Base-by-base conservation (phyloP, 2,329 filamentous ascomycete species). In the Capronia epimyces region DNA sequence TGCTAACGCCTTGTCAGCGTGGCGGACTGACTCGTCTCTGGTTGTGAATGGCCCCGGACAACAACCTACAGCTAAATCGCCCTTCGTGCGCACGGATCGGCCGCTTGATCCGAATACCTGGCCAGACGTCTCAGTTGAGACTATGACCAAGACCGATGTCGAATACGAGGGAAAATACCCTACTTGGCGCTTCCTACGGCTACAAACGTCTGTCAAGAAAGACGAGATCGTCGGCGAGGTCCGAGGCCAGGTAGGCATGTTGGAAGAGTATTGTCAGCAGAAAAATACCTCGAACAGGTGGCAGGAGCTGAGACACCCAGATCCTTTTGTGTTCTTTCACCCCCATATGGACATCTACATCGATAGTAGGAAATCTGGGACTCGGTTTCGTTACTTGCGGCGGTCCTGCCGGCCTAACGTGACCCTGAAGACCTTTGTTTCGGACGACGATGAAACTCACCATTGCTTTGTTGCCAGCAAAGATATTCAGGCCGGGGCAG, bases 331-430 rank as follows among this genome's bases (percentile, higher is more conserved):
- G 20, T 88, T 90, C 65, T 91, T 97, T 68, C 90, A 94, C 63
- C 88, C 89, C 1, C 78, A 84, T 52, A 80, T 97, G 7, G 91
- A 91, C 0, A 79, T 98, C 10, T 95, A 90, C 70, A 93, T 98
- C 63, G 93, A 96, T 68, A 93, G 90, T 8, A 80, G 93, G 53
- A 81, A 81, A 65, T 89, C 95, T 71, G 93, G 91, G 18, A 95
- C 88, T 3, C 74, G 82, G 29, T 83, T 93, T 50, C 86, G 93
- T 39, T 96, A 93, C 65, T 83, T 94, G n/a, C 82, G 93, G 50
- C 82, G 91, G 59, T 97, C 93, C 63, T 98, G 93, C 71, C 82
- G 81, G 55, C 88, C 93, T 1, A 98, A 97, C 64, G 82, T 93
- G n/a, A 78, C 80, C 25, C 75, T 97, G 62, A 90, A 93, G 65